Evolutionary conservation across 805 yeast species (phyloP).

Genomic region (Saturnispora dispora): DNA sequence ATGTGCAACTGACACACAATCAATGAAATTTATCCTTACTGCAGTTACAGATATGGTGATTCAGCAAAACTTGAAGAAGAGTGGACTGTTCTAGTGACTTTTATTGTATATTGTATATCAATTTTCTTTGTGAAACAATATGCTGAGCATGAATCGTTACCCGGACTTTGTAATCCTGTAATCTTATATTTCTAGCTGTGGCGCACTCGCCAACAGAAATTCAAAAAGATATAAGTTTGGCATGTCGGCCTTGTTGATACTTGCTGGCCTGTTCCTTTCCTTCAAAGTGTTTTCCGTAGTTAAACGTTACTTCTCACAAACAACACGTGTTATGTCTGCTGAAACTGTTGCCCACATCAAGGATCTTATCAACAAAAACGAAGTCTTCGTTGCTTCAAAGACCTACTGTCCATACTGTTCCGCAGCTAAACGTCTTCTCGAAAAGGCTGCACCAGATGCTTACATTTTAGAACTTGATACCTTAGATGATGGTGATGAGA

Average conservation of each 20-base stretch:
- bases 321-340: conserved; percentile 47
- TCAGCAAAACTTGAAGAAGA: conserved; percentile 68
- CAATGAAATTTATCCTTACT: conserved; percentile 82
- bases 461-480: conserved; percentile 45
- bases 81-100: conserved; percentile 51
- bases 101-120: neutral
- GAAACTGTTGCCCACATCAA: conserved; percentile 51
- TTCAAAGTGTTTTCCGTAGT: conserved; percentile 24
- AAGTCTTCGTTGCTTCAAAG: conserved; percentile 75
- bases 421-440: conserved; percentile 39
- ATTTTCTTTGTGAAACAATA: too few relatives aligned
- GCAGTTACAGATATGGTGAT: conserved; percentile 91
- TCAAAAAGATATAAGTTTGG: neutral
- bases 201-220: neutral
- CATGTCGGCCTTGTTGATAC: neutral
- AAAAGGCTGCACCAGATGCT: conserved; percentile 36
- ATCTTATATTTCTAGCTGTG: neutral
- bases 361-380: conserved; percentile 51
- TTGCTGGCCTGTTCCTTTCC: conserved; percentile 5
- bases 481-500: conserved; percentile 60
- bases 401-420: conserved; percentile 62
- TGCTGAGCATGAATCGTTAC: neutral
- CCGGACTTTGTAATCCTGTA: neutral
- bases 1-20: conserved; percentile 86
- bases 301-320: conserved; percentile 21